These are phyloP conservation scores for Pestalotiopsis sp. DNA, from an alignment of 2,329 filamentous ascomycete genomes.

Conservation along the genomic window DNA sequence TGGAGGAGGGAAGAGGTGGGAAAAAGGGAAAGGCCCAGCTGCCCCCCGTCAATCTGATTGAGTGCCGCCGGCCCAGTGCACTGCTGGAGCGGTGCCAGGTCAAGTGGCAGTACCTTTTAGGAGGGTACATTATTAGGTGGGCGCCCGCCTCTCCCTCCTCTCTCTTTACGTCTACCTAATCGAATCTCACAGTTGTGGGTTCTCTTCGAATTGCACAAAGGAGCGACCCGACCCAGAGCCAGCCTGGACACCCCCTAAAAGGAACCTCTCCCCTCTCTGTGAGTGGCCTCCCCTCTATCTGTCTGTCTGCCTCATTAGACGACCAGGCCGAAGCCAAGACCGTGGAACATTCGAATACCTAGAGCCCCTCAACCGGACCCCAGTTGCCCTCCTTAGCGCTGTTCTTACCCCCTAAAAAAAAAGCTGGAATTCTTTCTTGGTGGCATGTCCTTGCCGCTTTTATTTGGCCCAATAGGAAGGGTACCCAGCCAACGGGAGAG, in stretches of 20 bases:
- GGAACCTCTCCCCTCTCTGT: not conserved
- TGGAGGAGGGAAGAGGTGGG: constrained; percentile 11
- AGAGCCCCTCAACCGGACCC: not conserved
- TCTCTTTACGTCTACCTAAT: not conserved
- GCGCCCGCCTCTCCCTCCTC: not conserved
- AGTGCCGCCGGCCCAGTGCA: constrained; percentile 1
- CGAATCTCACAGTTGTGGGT: constrained; percentile 12
- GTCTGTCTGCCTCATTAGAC: not conserved
- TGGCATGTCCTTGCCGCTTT: constrained; percentile 12
- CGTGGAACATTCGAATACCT: constrained; percentile 10
- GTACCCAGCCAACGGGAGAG: not conserved
- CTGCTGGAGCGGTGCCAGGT: not conserved
- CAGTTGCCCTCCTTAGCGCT: not conserved
- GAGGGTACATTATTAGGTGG: not conserved
- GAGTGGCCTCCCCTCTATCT: not conserved
- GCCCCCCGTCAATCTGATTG: not conserved
- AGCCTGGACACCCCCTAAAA: not conserved
- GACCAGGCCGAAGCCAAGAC: not conserved
- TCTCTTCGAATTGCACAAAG: constrained; percentile 5
- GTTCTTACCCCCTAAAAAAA: constrained; percentile 1
- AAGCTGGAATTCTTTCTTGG: constrained; percentile 6
- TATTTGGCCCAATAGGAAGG: not conserved
- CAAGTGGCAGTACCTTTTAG: not conserved
- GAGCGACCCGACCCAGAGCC: constrained; percentile 1
- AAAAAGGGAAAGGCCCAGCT: constrained; percentile 13